phyloP scores from a whole-genome alignment of 1,284 basidiomycete genomes.

The Tilletia setariae region DNA sequence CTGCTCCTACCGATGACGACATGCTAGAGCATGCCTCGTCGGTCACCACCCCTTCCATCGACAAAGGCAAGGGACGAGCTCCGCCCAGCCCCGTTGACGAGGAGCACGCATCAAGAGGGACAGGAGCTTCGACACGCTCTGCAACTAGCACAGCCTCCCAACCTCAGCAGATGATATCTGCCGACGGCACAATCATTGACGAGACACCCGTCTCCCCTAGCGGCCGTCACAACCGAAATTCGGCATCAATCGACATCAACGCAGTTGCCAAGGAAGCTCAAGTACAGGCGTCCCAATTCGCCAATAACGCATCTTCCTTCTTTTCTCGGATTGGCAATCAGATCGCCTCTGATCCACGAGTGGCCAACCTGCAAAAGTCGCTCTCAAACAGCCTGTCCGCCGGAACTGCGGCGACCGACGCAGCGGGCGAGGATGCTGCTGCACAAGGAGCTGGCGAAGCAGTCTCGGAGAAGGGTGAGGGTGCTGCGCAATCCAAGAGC shows the following conservation, averaged over 20 bases:
- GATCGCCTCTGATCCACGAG: constrained; percentile 28
- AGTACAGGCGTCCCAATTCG: background rate
- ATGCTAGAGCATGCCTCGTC: background rate
- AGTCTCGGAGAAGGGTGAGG: background rate
- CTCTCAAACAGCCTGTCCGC: constrained; percentile 23
- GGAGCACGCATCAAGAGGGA: background rate
- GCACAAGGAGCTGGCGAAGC: background rate
- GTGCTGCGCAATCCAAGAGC: background rate
- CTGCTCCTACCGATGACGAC: background rate
- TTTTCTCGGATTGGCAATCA: constrained; percentile 24
- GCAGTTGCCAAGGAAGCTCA: constrained; percentile 7
- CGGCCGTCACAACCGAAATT: background rate
- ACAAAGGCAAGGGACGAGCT: constrained; percentile 11
- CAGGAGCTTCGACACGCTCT: background rate
- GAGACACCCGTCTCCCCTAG: background rate
- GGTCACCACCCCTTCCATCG: background rate
- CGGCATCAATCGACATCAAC: constrained; percentile 8
- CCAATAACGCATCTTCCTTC: constrained; percentile 24
- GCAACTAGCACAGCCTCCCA: background rate
- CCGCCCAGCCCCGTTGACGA: background rate
- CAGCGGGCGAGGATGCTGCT: background rate
- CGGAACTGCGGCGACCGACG: background rate
- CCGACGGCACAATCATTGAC: background rate
- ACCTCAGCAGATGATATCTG: constrained; percentile 5
- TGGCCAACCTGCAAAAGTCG: constrained; percentile 31